Conservation (phyloP, 139 green algal genomes). For the Medakamo hakoo region DNA sequence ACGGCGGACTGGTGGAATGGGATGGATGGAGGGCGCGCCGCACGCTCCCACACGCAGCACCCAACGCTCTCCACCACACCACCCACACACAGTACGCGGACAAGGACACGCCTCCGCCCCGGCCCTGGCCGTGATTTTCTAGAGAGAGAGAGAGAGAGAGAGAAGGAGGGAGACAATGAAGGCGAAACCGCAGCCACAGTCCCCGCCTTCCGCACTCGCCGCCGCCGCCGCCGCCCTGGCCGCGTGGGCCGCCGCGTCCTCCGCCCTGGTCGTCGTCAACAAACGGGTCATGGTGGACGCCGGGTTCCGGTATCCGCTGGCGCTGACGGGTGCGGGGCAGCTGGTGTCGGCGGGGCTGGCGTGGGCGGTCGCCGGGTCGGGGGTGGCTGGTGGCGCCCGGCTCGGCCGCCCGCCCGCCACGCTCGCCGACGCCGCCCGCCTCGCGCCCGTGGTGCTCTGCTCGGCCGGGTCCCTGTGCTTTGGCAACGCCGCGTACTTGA, state of each 20-base stretch:
- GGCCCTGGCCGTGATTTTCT: no score
- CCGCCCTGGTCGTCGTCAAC: constrained; percentile 48
- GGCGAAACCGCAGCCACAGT: no score
- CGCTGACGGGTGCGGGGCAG: constrained; percentile 37
- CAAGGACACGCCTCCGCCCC: not conserved
- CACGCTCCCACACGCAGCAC: no score
- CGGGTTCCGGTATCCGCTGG: constrained; percentile 37
- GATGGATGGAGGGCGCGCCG: no score
- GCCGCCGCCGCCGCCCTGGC: constrained; percentile 7
- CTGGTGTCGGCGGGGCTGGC: constrained; percentile 12
- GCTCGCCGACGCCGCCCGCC: constrained; percentile 5
- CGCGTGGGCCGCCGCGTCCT: constrained; percentile 32
- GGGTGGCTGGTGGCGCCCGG: no score
- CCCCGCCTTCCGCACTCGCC: constrained; percentile 1
- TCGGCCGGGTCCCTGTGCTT: constrained; percentile 29
- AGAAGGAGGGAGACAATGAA: no score
- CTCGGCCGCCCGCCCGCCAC: constrained; percentile 8
- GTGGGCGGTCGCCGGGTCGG: constrained; percentile 11
- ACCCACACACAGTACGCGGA: no score
- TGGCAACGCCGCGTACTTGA: constrained; percentile 44
- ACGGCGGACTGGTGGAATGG: no score
- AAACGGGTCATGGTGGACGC: constrained; percentile 29
- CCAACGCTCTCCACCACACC: no score
- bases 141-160: no score
- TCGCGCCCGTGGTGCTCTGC: constrained; percentile 26